Conservation (phyloP, 768 basidiomycete genomes). For the Pleurotus giganteus region DNA sequence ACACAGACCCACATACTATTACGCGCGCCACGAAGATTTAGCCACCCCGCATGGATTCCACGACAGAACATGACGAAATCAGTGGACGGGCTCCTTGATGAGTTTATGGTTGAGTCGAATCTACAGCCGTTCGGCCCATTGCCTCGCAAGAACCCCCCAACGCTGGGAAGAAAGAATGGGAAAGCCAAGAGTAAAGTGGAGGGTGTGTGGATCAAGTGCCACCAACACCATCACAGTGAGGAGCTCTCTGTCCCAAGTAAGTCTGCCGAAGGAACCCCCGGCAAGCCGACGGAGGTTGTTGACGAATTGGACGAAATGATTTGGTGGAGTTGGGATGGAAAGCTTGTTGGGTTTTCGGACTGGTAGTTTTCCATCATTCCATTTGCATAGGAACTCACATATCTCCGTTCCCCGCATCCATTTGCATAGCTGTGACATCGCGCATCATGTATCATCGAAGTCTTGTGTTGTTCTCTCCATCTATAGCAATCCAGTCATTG, state of each 20-base stretch:
- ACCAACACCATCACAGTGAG: conserved; percentile 20
- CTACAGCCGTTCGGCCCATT: not conserved
- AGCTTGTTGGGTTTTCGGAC: conserved; percentile 48
- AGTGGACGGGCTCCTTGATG: conserved; percentile 36
- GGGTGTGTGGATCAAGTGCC: conserved; percentile 46
- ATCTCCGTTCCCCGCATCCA: not conserved
- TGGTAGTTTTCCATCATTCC: conserved; percentile 41
- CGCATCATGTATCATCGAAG: not conserved
- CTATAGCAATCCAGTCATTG: too few species aligned
- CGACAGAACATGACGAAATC: conserved; percentile 38
- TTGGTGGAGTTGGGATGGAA: conserved; percentile 65
- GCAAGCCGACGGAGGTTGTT: conserved; percentile 16
- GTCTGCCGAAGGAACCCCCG: not conserved
- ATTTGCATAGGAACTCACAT: not conserved
- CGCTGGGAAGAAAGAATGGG: not conserved
- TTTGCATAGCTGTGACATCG: not conserved
- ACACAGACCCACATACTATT: conserved; percentile 46
- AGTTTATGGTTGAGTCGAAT: conserved; percentile 38
- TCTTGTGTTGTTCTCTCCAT: too few species aligned
- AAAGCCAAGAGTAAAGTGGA: conserved; percentile 28
- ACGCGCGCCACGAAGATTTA: conserved; percentile 45
- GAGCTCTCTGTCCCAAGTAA: not conserved
- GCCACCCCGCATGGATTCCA: conserved; percentile 45
- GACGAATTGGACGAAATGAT: conserved; percentile 51
- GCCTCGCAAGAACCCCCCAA: conserved; percentile 8